These are phyloP conservation scores for Hyphodiscus sp. DNA, from an alignment of 2,329 filamentous ascomycete species.

Conservation along the genomic window DNA sequence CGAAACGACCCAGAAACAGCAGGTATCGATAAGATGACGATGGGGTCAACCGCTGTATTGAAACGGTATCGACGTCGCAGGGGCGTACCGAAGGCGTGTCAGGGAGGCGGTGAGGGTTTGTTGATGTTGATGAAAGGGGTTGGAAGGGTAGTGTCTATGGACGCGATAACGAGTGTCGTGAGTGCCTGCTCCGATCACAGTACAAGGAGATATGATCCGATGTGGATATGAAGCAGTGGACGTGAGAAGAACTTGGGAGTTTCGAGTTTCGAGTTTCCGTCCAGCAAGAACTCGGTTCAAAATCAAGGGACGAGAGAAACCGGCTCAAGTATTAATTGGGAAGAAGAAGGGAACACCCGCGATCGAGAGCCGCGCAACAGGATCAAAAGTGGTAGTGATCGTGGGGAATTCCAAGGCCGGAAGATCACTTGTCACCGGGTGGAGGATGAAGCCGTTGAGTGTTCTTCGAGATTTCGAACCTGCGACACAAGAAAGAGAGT, in stretches of 20 bases:
- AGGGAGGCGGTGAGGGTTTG: slow-evolving; percentile 8
- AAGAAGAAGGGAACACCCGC: slow-evolving; percentile 16
- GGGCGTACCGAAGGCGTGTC: slow-evolving; percentile 15
- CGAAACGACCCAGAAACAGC: slow-evolving; percentile 19
- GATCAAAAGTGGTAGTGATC: slow-evolving; percentile 3
- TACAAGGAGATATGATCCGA: slow-evolving; percentile 2
- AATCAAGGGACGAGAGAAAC: slow-evolving; percentile 10
- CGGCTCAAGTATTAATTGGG: slow-evolving; percentile 21
- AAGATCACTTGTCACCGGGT: too few relatives aligned
- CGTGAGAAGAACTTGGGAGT: too few relatives aligned
- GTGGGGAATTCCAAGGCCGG: slow-evolving; percentile 11
- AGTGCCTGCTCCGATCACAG: slow-evolving; percentile 29
- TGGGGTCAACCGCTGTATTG: slow-evolving; percentile 19
- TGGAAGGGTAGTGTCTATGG: slow-evolving; percentile 25
- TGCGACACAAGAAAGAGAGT: slow-evolving; percentile 26
- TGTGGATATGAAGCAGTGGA: slow-evolving; percentile 29
- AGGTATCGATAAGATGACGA: slow-evolving; percentile 14
- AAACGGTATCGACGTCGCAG: slow-evolving; percentile 22
- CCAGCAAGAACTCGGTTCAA: slow-evolving; percentile 28
- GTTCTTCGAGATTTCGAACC: slow-evolving; percentile 20
- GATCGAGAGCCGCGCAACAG: slow-evolving; percentile 4
- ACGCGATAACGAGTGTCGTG: slow-evolving; percentile 20
- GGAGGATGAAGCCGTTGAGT: background rate
- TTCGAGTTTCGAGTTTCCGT: slow-evolving; percentile 14
- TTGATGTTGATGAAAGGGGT: slow-evolving; percentile 8